Evolutionary conservation across 176 grass and related monocot species (phyloP).

Genomic region (Oryza nivara): DNA sequence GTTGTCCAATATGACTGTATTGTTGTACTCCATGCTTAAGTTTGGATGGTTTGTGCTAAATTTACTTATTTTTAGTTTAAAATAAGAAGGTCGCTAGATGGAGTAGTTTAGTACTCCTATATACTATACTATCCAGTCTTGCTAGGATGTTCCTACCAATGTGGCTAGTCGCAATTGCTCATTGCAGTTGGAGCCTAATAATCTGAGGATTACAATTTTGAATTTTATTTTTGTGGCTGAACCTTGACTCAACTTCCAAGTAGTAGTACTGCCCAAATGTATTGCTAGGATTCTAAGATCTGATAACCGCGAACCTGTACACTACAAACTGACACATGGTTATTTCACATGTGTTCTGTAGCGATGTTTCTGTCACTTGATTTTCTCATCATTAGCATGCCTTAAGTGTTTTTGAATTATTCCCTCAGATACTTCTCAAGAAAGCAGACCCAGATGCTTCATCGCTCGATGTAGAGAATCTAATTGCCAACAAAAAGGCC

Average conservation of each 20-base stretch:
- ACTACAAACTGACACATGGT: background rate
- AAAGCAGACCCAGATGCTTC: slow-evolving; percentile 78
- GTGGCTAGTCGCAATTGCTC: background rate
- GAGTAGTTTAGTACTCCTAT: background rate
- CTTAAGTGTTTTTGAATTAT: background rate
- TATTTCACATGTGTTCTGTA: background rate
- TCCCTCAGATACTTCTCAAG: slow-evolving; percentile 78
- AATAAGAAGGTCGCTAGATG: background rate
- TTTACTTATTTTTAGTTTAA: background rate
- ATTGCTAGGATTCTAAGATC: background rate
- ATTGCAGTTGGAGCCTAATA: background rate
- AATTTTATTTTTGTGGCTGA: background rate
- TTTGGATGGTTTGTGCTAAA: background rate
- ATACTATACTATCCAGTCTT: background rate
- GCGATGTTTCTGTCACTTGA: slow-evolving; percentile 1
- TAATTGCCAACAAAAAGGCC: slow-evolving; percentile 59
- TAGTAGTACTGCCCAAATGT: background rate
- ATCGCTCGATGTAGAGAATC: slow-evolving; percentile 77
- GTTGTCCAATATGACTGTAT: background rate
- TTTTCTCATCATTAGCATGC: slow-evolving; percentile 7
- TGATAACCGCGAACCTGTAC: background rate
- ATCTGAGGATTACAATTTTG: too few relatives aligned
- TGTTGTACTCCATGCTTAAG: background rate
- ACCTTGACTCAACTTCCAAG: background rate
- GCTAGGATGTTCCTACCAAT: background rate